Conservation (phyloP, 345 rosid genomes). For the Pistacia atlantica region DNA sequence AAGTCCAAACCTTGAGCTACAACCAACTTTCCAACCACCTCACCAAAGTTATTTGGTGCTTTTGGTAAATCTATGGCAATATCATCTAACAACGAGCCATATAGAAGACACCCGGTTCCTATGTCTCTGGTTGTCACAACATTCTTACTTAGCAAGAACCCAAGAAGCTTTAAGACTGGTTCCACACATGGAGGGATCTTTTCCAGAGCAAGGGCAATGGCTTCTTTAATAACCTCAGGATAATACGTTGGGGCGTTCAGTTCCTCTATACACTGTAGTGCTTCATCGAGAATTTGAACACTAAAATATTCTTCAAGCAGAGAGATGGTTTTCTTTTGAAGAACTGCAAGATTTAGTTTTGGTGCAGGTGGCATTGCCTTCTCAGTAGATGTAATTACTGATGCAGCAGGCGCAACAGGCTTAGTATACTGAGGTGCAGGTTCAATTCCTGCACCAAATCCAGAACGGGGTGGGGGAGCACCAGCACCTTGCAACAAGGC, state of each 20-base stretch:
- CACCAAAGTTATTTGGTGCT: conserved; percentile 76
- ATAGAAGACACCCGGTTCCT: conserved; percentile 56
- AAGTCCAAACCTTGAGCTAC: conserved; percentile 57
- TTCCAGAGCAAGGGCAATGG: conserved; percentile 60
- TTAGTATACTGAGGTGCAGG: conserved; percentile 17
- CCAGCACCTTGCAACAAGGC: conserved; percentile 41
- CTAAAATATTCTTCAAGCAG: conserved; percentile 73
- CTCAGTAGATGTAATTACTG: conserved; percentile 30
- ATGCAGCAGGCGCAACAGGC: conserved; percentile 21
- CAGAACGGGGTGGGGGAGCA: conserved; percentile 17
- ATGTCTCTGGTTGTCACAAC: conserved; percentile 53
- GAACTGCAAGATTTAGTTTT: conserved; percentile 33
- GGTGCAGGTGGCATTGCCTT: conserved; percentile 29
- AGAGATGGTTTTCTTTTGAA: conserved; percentile 52
- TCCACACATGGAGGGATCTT: conserved; percentile 57
- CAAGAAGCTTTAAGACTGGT: conserved; percentile 46
- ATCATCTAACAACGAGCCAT: conserved; percentile 67
- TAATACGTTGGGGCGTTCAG: conserved; percentile 58
- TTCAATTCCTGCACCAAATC: conserved; percentile 22
- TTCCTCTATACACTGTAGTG: conserved; percentile 66
- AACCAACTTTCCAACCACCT: conserved; percentile 60
- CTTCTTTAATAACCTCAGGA: conserved; percentile 72
- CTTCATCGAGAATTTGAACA: conserved; percentile 54
- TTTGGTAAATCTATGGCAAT: conserved; percentile 81
- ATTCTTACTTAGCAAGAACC: conserved; percentile 47